Percentiles rank a stretch among this genome's conserved stretches.
Evolutionary conservation across 352 stramenopile species (phyloP).

Genomic region (Peronospora destructor): DNA sequence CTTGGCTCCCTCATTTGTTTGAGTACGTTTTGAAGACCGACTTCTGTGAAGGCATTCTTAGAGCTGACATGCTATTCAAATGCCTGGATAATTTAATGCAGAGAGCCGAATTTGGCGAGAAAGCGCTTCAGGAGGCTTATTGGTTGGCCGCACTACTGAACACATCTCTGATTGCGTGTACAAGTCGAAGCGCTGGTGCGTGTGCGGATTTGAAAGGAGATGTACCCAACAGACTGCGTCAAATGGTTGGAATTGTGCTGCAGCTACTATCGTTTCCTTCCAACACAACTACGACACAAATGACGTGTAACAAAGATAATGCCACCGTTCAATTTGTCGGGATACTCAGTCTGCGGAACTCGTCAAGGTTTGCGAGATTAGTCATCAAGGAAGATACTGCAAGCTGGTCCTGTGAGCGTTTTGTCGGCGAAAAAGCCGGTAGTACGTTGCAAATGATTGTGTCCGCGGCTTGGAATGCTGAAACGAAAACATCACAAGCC

Average conservation of each 20-base stretch:
- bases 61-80: slow-evolving; percentile 16
- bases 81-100: slow-evolving; percentile 14
- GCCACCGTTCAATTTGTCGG: not conserved
- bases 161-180: slow-evolving; percentile 30
- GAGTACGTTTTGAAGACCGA: slow-evolving; percentile 28
- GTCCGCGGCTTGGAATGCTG: slow-evolving; percentile 11
- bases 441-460: slow-evolving; percentile 5
- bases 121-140: slow-evolving; percentile 25
- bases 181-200: slow-evolving; percentile 14
- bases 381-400: slow-evolving; percentile 9
- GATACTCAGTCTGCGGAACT: slow-evolving; percentile 12
- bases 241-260: slow-evolving; percentile 11
- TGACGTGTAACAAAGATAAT: not conserved
- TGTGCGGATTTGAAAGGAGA: slow-evolving; percentile 2
- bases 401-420: slow-evolving; percentile 8
- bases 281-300: not conserved
- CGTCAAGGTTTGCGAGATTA: slow-evolving; percentile 13
- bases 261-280: slow-evolving; percentile 6
- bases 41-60: slow-evolving; percentile 15
- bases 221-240: slow-evolving; percentile 7
- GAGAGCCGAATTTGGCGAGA: not conserved
- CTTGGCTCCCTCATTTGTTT: slow-evolving; percentile 34
- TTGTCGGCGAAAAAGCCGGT: slow-evolving; percentile 6
- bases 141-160: slow-evolving; percentile 37
- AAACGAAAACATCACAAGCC: not conserved